A percentile compares a stretch with the other conserved stretches of the same genome.
phyloP scores from a whole-genome alignment of 192 early-diverging fungal genomes.

The Coemansia sp. region DNA sequence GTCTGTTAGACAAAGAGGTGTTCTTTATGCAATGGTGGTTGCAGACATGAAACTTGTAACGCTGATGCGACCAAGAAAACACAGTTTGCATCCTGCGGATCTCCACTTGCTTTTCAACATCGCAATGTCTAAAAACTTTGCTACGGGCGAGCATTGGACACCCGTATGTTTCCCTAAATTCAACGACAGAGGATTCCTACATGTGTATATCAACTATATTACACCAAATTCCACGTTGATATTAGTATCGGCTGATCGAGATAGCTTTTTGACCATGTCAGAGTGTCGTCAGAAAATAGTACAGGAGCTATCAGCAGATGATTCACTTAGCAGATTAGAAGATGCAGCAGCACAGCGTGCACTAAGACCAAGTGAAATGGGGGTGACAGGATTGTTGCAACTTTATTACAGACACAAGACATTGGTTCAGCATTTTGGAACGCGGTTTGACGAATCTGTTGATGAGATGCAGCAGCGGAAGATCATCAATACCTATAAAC shows the following conservation, averaged over 20 bases:
- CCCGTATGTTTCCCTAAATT: slow-evolving; percentile 93
- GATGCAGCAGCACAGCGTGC: slow-evolving; percentile 53
- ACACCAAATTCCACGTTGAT: slow-evolving; percentile 68
- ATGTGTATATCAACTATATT: slow-evolving; percentile 83
- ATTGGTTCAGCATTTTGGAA: slow-evolving; percentile 44
- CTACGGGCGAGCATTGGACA: slow-evolving; percentile 84
- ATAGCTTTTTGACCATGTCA: slow-evolving; percentile 78
- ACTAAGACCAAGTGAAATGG: slow-evolving; percentile 42
- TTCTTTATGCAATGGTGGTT: slow-evolving; percentile 78
- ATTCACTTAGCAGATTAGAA: slow-evolving; percentile 40
- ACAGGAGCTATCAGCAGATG: slow-evolving; percentile 33
- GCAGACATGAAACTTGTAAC: slow-evolving; percentile 75
- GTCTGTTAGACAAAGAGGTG: slow-evolving; percentile 54
- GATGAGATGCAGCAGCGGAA: slow-evolving; percentile 24
- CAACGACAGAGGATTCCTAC: slow-evolving; percentile 82
- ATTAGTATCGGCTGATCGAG: slow-evolving; percentile 72
- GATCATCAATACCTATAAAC: slow-evolving; percentile 58
- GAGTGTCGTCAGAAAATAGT: slow-evolving; percentile 63
- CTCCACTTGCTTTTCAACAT: slow-evolving; percentile 80
- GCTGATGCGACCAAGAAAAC: slow-evolving; percentile 66
- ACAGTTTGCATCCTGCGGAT: slow-evolving; percentile 81
- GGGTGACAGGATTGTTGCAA: slow-evolving; percentile 20
- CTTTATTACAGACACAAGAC: slow-evolving; percentile 44
- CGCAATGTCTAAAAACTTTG: slow-evolving; percentile 72
- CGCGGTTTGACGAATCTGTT: slow-evolving; percentile 28